A percentile compares a stretch with the other conserved stretches of the same genome.
Conservation (phyloP, 1,284 basidiomycete genomes). For the Pisolithus thermaeus region DNA sequence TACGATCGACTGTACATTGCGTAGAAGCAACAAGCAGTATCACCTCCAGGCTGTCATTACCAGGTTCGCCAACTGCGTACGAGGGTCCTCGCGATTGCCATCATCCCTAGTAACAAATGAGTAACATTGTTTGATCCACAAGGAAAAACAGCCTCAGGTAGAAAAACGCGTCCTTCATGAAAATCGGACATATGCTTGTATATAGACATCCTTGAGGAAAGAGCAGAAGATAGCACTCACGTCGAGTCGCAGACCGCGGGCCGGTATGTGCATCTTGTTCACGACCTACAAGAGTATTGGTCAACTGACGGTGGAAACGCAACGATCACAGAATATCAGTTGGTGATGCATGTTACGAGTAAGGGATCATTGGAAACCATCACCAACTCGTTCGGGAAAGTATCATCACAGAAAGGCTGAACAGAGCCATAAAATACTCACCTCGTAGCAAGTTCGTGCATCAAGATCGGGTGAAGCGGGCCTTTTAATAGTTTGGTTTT, state of each 20-base stretch:
- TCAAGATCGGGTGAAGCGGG: too few species aligned
- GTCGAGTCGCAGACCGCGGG: background rate
- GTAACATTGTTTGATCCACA: background rate
- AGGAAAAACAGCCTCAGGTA: background rate
- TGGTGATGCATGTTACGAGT: conserved; percentile 81
- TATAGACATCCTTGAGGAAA: conserved; percentile 4
- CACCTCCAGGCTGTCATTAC: too few species aligned
- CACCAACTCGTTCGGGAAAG: conserved; percentile 67
- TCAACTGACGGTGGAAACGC: conserved; percentile 1
- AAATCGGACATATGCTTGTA: conserved; percentile 51
- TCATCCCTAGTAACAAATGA: background rate
- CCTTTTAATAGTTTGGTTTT: background rate
- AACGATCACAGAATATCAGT: conserved; percentile 41
- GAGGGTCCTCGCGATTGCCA: too few species aligned
- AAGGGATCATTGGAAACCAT: conserved; percentile 56
- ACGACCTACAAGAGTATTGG: background rate
- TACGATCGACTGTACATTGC: too few species aligned
- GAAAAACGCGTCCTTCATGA: conserved; percentile 40
- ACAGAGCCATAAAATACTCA: background rate
- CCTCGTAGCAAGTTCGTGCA: too few species aligned
- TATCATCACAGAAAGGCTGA: conserved; percentile 48
- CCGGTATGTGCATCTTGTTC: background rate
- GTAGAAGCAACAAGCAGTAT: too few species aligned
- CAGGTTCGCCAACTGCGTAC: too few species aligned
- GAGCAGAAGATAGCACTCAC: background rate